Conservation (phyloP, 2,329 filamentous ascomycete genomes). For the Exserohilum rostratum region DNA sequence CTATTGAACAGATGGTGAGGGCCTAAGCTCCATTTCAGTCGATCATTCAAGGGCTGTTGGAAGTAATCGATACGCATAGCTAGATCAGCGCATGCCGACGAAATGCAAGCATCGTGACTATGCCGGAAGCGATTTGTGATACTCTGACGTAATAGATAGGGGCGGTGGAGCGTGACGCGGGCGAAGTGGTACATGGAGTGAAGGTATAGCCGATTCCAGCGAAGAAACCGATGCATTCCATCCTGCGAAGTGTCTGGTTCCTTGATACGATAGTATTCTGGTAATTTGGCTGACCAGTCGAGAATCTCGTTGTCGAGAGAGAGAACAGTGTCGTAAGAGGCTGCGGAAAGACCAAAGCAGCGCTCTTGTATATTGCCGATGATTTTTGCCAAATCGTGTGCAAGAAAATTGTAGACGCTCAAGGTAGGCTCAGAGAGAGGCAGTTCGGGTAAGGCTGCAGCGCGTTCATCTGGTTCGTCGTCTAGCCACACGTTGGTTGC, state of each 20-base stretch:
- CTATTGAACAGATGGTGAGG: slow-evolving; percentile 53
- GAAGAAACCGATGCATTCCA: slow-evolving; percentile 33
- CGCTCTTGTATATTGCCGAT: slow-evolving; percentile 51
- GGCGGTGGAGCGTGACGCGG: slow-evolving; percentile 50
- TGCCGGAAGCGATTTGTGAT: slow-evolving; percentile 50
- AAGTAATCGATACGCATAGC: slow-evolving; percentile 47
- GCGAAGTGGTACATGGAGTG: slow-evolving; percentile 52
- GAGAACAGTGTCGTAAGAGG: slow-evolving; percentile 49
- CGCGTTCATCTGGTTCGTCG: slow-evolving; percentile 42
- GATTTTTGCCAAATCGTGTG: slow-evolving; percentile 45
- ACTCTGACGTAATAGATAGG: slow-evolving; percentile 49
- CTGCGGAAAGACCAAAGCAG: slow-evolving; percentile 47
- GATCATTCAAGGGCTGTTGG: slow-evolving; percentile 37
- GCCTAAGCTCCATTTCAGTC: slow-evolving; percentile 45
- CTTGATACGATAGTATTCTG: slow-evolving; percentile 45
- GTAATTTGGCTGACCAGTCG: slow-evolving; percentile 42
- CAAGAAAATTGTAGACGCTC: slow-evolving; percentile 42
- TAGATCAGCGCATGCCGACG: slow-evolving; percentile 51
- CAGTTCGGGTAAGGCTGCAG: slow-evolving; percentile 21
- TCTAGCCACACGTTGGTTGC: slow-evolving; percentile 51
- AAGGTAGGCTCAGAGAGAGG: slow-evolving; percentile 44
- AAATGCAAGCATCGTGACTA: slow-evolving; percentile 51
- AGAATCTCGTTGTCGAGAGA: slow-evolving; percentile 44
- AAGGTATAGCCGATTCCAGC: slow-evolving; percentile 50
- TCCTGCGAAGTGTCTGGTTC: slow-evolving; percentile 44